phyloP scores from a whole-genome alignment of 768 basidiomycete genomes.

The Pilatotrama ljubarskyi region DNA sequence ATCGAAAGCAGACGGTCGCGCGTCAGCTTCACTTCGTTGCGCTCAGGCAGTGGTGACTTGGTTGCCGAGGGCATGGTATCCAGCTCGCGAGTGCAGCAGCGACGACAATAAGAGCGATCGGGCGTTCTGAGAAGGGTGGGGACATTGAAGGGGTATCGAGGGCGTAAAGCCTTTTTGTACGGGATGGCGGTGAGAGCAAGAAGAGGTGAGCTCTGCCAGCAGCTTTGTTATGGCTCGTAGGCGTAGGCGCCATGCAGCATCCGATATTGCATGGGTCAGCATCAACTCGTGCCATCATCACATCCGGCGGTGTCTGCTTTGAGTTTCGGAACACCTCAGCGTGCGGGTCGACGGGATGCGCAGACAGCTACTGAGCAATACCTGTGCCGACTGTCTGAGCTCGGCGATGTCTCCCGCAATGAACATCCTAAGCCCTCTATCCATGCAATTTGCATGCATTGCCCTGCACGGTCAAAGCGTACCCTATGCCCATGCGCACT shows the following conservation, averaged over 20 bases:
- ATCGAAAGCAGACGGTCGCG: conserved; percentile 40
- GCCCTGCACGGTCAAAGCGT: background rate
- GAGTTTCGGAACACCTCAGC: too few species aligned
- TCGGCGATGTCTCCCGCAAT: background rate
- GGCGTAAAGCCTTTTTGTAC: conserved; percentile 20
- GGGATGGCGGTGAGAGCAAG: conserved; percentile 5
- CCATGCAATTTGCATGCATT: background rate
- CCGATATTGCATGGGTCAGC: background rate
- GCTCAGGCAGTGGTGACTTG: conserved; percentile 20
- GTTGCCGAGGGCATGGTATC: background rate
- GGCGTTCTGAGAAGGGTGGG: conserved; percentile 1
- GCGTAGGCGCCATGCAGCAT: background rate
- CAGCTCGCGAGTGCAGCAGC: background rate
- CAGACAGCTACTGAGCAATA: background rate
- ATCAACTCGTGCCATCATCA: conserved; percentile 6
- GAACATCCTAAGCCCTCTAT: background rate
- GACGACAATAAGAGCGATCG: background rate
- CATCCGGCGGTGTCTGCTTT: background rate
- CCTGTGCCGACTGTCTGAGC: conserved; percentile 11
- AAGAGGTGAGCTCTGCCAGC: background rate
- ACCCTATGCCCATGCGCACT: background rate
- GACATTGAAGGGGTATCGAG: conserved; percentile 21
- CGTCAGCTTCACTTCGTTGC: conserved; percentile 39
- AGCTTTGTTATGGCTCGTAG: conserved; percentile 7
- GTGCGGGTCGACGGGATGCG: background rate